Evolutionary conservation across 2,329 filamentous ascomycete genomes (phyloP).

Genomic region (Ustulina deusta): DNA sequence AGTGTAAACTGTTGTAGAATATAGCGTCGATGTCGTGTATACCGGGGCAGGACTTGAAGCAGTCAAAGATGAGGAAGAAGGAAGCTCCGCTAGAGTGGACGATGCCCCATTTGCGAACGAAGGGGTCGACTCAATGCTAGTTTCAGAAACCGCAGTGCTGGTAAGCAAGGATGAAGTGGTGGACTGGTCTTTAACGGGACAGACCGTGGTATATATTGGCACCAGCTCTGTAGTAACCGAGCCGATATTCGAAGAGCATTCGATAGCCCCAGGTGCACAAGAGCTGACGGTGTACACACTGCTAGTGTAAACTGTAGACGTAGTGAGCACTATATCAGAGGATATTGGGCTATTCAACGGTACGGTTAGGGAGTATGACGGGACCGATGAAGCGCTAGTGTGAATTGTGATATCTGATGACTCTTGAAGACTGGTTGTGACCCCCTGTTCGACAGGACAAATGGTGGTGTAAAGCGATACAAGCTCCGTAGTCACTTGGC

Average conservation of each 20-base stretch:
- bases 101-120: slow-evolving; percentile 22
- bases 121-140: slow-evolving; percentile 1
- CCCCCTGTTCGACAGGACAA: slow-evolving; percentile 44
- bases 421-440: slow-evolving; percentile 28
- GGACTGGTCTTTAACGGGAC: slow-evolving; percentile 43
- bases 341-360: slow-evolving; percentile 26
- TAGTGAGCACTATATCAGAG: slow-evolving; percentile 41
- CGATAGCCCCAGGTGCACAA: slow-evolving; percentile 27
- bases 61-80: slow-evolving; percentile 25
- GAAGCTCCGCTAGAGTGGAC: slow-evolving; percentile 19
- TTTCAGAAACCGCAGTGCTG: neutral
- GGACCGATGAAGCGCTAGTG: slow-evolving; percentile 29
- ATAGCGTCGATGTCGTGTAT: slow-evolving; percentile 50
- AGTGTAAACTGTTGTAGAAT: slow-evolving; percentile 48
- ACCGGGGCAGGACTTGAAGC: slow-evolving; percentile 30
- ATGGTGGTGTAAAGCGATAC: slow-evolving; percentile 50
- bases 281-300: slow-evolving; percentile 47
- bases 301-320: slow-evolving; percentile 47
- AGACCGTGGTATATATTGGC: slow-evolving; percentile 47
- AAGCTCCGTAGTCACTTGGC: slow-evolving; percentile 49
- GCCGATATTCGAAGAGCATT: slow-evolving; percentile 14
- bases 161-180: slow-evolving; percentile 1
- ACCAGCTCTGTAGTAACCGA: slow-evolving; percentile 46
- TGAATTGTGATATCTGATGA: slow-evolving; percentile 36
- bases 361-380: slow-evolving; percentile 33